Base-by-base conservation (phyloP, 345 rosid species). In the Eucalyptus microcorys region DNA sequence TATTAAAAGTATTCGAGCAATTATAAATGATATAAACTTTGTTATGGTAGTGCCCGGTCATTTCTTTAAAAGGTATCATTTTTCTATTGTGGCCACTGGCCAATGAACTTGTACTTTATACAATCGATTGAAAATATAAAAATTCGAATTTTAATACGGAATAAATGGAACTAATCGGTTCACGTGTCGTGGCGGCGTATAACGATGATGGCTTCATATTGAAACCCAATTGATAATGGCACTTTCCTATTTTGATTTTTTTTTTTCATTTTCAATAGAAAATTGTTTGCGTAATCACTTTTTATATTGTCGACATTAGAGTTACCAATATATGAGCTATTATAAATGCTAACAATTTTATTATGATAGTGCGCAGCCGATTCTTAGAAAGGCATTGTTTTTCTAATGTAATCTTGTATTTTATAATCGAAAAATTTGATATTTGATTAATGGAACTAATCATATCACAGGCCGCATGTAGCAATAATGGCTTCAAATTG, bases 291-390 rank as follows among this genome's bases (percentile, higher is more conserved):
- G 1, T 50, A 50, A 17, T 17, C 4, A 50, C 55, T 50, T 50
- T 50, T 50, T 52, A 19, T 52, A 52, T 52, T 19, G 24, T 2
- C 0, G 2, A 19, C 55, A 52, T 52, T 52, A 19, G 10, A 52
- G 55, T 52, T 52, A 52, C 24, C 55, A 52, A 52, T 19, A 52
- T 19, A 1, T 3, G 2, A 52, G 24, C 24, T 0, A 52, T 52
- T 52, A 52, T 19, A 52, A 52, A 52, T 52, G 24, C 55, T 52
- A 52, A 52, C 55, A 19, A 19, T 19, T 52, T 52, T 52, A 19
- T 52, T 52, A 52, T 19, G 55, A 52, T 7, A 52, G 55, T 19
- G 24, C 4, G 0, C 0, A 7, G 1, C 0, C 1, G 0, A 52
- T 19, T 52, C 24, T 52, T 52, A 52, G 10, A 52, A 19, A 52